phyloP scores from a whole-genome alignment of 192 early-diverging fungal species.

The Entrophospora sp. region DNA sequence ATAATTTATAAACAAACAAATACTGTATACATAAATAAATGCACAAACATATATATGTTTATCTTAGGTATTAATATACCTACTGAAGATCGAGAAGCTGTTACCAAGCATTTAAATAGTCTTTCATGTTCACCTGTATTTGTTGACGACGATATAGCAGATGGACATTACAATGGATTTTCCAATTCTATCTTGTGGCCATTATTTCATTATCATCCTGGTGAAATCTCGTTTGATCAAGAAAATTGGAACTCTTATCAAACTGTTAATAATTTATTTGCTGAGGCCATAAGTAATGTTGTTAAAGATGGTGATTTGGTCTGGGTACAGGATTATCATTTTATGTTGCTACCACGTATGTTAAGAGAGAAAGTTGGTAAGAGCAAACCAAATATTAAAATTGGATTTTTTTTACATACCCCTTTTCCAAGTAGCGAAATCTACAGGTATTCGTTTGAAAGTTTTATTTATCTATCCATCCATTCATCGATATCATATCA shows the following conservation, averaged over 20 bases:
- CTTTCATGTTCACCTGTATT: conserved; percentile 92
- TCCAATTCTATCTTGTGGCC: conserved; percentile 99
- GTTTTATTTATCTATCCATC: neutral
- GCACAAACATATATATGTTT: too few relatives aligned
- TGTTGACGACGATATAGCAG: conserved; percentile 85
- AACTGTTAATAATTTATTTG: conserved; percentile 86
- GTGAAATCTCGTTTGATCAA: conserved; percentile 95
- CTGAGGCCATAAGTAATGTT: conserved; percentile 77
- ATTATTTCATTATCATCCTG: conserved; percentile 98
- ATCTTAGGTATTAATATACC: conserved; percentile 71
- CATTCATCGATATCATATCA: neutral
- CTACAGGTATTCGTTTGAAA: conserved; percentile 59
- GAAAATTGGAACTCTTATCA: conserved; percentile 93
- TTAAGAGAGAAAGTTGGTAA: conserved; percentile 60
- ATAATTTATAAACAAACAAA: neutral
- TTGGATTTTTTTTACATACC: conserved; percentile 98
- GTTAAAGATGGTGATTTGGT: conserved; percentile 83
- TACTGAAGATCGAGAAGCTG: conserved; percentile 57
- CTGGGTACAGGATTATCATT: conserved; percentile 95
- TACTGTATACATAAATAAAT: too few relatives aligned
- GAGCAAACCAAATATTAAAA: conserved; percentile 69
- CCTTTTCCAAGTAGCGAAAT: conserved; percentile 97
- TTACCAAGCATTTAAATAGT: conserved; percentile 64
- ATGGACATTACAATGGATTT: conserved; percentile 97
- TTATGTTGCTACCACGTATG: conserved; percentile 91